Base-by-base conservation (phyloP, 768 basidiomycete species). In the Lentinus brumalis region DNA sequence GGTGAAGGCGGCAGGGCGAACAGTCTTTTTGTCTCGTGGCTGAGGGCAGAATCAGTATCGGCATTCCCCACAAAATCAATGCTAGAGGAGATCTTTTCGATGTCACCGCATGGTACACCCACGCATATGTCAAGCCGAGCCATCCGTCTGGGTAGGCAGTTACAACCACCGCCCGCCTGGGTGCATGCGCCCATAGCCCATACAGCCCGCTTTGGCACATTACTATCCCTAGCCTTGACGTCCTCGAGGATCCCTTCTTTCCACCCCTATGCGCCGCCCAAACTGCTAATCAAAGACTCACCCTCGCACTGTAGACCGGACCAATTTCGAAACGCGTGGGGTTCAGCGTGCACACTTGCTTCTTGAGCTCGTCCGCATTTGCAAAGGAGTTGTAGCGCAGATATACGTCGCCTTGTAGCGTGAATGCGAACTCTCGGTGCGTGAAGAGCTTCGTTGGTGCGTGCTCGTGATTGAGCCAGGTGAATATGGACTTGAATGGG, bases 291-390 rank as follows among this genome's bases (percentile, higher is more conserved):
- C 0, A 21, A 41, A 21, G n/a, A 82, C 91, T 60, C 68, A 96
- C 95, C 72, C 88, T 80, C 4, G 87, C 89, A 55, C 86, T 88
- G 74, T 98, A 99, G 38, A 97, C 84, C 0, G 97, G 94, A 2
- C 97, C 97, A 52, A 99, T 96, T 75, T 99, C 97, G 67, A 98
- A 99, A 66, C 97, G 90, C 40, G 88, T 87, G 0, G 97, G 97
- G 65, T 92, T 95, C 56, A 93, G 79, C 39, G 87, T 75, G 62
- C 92, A 83, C 6, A 95, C 85, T 73, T 96, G 89, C 66, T 91
- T 91, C 76, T 97, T 96, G 70, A 98, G 85, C 55, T 98, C 97
- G 1, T 97, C 94, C 3, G 81, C 82, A 39, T 83, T 87, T 38
- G 77, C 79, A 73, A 97, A 99, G 2, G 92, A 96, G 73, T 97